Conservation (phyloP, 169 alveolate genomes). For the Cyclospora cayetanensis region DNA sequence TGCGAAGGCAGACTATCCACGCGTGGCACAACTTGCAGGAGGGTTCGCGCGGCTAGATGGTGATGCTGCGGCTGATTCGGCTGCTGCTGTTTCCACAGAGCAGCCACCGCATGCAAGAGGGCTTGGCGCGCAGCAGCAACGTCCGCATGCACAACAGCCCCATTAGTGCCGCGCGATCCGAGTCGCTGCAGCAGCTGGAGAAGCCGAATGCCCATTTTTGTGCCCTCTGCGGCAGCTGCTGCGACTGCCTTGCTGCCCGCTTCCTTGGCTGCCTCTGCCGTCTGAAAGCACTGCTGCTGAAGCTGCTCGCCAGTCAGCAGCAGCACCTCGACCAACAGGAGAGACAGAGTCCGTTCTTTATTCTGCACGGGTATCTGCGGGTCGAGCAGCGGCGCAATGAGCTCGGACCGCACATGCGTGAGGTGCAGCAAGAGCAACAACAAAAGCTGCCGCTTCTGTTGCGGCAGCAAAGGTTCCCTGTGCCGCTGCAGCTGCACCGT, state of each 20-base stretch:
- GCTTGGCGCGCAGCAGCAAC: constrained; percentile 40
- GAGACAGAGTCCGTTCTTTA: neutral
- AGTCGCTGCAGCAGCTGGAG: constrained; percentile 50
- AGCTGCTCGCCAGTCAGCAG: constrained; percentile 25
- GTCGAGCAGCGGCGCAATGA: constrained; percentile 23
- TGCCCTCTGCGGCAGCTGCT: constrained; percentile 58
- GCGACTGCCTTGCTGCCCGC: constrained; percentile 21
- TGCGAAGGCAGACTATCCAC: constrained; percentile 14
- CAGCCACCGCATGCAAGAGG: neutral
- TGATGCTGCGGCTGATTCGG: constrained; percentile 11
- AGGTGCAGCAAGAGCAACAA: constrained; percentile 45
- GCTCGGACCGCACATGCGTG: constrained; percentile 10
- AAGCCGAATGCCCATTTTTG: constrained; percentile 10
- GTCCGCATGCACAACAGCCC: neutral
- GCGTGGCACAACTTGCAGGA: constrained; percentile 35
- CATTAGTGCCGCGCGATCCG: constrained; percentile 4
- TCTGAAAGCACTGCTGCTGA: constrained; percentile 11
- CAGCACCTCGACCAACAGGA: constrained; percentile 39
- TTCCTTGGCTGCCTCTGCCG: neutral
- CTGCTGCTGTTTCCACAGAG: constrained; percentile 32
- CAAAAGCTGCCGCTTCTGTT: constrained; percentile 54
- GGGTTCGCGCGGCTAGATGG: constrained; percentile 24
- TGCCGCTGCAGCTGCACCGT: constrained; percentile 51
- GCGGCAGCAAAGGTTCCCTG: constrained; percentile 56
- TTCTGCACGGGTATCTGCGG: neutral